Conservation (phyloP, 176 grass and related monocot genomes). For the Aegilops umbellulata region DNA sequence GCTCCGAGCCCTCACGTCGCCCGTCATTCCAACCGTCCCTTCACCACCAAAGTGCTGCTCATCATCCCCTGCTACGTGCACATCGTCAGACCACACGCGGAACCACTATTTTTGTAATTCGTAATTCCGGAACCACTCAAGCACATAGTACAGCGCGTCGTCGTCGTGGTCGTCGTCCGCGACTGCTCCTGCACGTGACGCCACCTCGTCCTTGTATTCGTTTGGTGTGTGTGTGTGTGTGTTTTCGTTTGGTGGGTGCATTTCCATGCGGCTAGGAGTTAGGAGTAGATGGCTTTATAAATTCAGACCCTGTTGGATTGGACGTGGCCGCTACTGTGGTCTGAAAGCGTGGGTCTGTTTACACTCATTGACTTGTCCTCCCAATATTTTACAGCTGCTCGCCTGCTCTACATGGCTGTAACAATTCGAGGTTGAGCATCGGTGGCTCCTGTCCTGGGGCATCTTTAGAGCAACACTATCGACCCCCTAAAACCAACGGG, state of each 20-base stretch:
- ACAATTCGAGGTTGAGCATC: too few relatives aligned
- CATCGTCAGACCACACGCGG: neutral
- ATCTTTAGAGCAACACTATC: too few relatives aligned
- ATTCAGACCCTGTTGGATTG: conserved; percentile 1
- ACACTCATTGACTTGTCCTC: neutral
- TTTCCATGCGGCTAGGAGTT: neutral
- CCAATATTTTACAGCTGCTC: neutral
- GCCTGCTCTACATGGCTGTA: neutral
- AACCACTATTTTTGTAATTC: neutral
- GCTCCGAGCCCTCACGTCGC: conserved; percentile 30
- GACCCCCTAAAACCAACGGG: too few relatives aligned
- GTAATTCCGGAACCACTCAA: neutral
- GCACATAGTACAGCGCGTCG: neutral
- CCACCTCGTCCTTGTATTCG: neutral
- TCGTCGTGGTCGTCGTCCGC: neutral
- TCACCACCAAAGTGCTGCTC: neutral
- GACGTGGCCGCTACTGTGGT: neutral
- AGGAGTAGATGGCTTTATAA: conserved; percentile 1
- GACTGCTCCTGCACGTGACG: neutral
- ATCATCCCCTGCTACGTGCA: neutral
- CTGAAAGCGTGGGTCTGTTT: conserved; percentile 11
- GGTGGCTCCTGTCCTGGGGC: too few relatives aligned
- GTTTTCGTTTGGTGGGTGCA: neutral
- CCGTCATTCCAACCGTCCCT: conserved; percentile 34
- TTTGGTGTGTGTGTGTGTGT: neutral